Evolutionary conservation across 352 stramenopile genomes (phyloP).

Genomic region (Phytopythium cucurbitacearum): DNA sequence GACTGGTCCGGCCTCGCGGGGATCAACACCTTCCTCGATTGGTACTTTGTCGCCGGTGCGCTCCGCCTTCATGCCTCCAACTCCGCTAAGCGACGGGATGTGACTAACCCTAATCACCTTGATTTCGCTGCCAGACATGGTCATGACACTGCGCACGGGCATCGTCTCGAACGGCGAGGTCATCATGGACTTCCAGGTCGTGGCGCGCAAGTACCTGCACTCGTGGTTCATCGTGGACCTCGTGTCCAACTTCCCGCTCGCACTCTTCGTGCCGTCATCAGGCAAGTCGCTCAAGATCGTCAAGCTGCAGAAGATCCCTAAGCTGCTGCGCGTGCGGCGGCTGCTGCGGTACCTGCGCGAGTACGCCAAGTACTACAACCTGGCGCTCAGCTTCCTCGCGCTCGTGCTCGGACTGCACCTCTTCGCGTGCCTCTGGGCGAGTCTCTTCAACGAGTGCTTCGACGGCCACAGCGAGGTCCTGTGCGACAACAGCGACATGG

Average conservation of each 20-base stretch:
- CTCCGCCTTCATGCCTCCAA: not conserved
- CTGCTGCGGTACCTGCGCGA: conserved; percentile 75
- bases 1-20: conserved; percentile 43
- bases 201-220: conserved; percentile 62
- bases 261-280: conserved; percentile 52
- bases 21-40: conserved; percentile 71
- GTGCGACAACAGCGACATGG: conserved; percentile 40
- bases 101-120: not conserved
- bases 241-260: conserved; percentile 79
- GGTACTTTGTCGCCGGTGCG: conserved; percentile 69
- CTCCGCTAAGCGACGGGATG: not conserved
- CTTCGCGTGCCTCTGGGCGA: conserved; percentile 72
- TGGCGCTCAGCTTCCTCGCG: conserved; percentile 59
- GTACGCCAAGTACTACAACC: conserved; percentile 85
- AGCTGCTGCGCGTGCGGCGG: conserved; percentile 66
- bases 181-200: conserved; percentile 66
- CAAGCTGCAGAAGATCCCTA: conserved; percentile 84
- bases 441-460: conserved; percentile 64
- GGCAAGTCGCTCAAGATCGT: conserved; percentile 80
- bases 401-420: conserved; percentile 67
- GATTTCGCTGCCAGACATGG: conserved; percentile 45
- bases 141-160: conserved; percentile 74
- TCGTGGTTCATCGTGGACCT: conserved; percentile 84
- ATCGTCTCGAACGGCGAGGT: conserved; percentile 73
- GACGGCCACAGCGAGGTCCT: conserved; percentile 14